phyloP scores from a whole-genome alignment of 225 moss, liverwort and hornwort genomes.

The Anthoceros angustus region DNA sequence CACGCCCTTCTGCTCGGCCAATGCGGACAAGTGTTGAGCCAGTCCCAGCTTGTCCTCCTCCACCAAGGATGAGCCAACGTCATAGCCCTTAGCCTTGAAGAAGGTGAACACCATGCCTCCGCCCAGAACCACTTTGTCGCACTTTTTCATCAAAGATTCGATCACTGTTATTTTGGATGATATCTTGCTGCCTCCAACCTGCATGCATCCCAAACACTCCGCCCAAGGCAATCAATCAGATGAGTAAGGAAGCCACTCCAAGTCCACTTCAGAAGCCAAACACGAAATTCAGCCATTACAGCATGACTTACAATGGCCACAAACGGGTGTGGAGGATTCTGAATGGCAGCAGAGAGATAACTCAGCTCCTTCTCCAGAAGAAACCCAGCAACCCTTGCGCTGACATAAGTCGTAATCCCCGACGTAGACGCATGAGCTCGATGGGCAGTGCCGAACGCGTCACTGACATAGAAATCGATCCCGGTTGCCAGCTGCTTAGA shows the following conservation, averaged over 20 bases:
- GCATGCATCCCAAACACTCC: background rate
- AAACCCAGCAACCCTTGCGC: slow-evolving; percentile 54
- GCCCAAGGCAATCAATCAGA: background rate
- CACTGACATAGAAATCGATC: slow-evolving; percentile 64
- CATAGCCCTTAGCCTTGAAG: slow-evolving; percentile 64
- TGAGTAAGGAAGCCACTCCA: too few species aligned
- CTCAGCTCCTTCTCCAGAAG: slow-evolving; percentile 85
- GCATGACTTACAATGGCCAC: slow-evolving; percentile 43
- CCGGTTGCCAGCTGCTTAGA: slow-evolving; percentile 60
- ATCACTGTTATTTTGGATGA: slow-evolving; percentile 97
- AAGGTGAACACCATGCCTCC: slow-evolving; percentile 99
- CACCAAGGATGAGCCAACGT: slow-evolving; percentile 64
- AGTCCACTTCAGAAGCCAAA: background rate
- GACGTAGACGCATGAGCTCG: slow-evolving; percentile 88
- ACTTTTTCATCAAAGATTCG: slow-evolving; percentile 68
- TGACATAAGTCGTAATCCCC: slow-evolving; percentile 62
- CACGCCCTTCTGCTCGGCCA: slow-evolving; percentile 80
- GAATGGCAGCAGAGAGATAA: slow-evolving; percentile 52
- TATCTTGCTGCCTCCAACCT: slow-evolving; percentile 83
- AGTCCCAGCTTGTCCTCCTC: slow-evolving; percentile 87
- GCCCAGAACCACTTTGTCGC: slow-evolving; percentile 92
- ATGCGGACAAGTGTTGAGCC: slow-evolving; percentile 27
- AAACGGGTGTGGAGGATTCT: slow-evolving; percentile 59
- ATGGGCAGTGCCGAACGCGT: slow-evolving; percentile 92
- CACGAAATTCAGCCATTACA: background rate